Evolutionary conservation across 169 alveolate species (phyloP), one percentile per base, ranked within the genome.

Genomic region (Cryptosporidium felis): DNA sequence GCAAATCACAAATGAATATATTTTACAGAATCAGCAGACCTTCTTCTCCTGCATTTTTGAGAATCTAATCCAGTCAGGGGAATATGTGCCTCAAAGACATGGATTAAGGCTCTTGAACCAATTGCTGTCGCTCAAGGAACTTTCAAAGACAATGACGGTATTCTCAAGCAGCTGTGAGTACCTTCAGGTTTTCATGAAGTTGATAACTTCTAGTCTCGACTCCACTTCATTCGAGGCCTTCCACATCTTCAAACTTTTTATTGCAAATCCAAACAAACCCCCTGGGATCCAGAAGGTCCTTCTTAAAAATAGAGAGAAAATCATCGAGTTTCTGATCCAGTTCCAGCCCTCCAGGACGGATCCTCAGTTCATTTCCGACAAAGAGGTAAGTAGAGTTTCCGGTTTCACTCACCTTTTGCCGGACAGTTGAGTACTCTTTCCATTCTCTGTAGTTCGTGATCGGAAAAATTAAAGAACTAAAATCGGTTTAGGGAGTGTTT

Each of bases 201-300:
- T 74, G 61, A 49, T 74, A 23, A 51, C 67, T 36, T 74, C 85
- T 38, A 9, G 56, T 14, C 32, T 74, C 36, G 30, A 49, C 5
- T 38, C 85, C 28, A 74, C 23, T 5, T 74, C 85, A 53, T 82
- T 45, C 8, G 88, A 88, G 61, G 85, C 91, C 45, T 88, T 88
- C 40, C 91, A 88, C 53, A 45, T 88, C 5, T 88, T 88, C 88
- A 88, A 88, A 80, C 79, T 88, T 42, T 88, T 88, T 60, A 82
- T 80, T 51, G 91, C 91, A 6, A 88, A 88, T 49, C 91, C 91
- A 2, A 42, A 62, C 4, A 45, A 79, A 34, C 74, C 89, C 0
- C 56, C 45, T 3, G 36, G 80, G 14, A 88, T 88, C 41, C 67
- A 62, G 5, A 51, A 66, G 16, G 59, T 56, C n/a, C 65, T 88